Evolutionary conservation across 1,284 basidiomycete genomes (phyloP).

Genomic region (Neolentinus lepideus): DNA sequence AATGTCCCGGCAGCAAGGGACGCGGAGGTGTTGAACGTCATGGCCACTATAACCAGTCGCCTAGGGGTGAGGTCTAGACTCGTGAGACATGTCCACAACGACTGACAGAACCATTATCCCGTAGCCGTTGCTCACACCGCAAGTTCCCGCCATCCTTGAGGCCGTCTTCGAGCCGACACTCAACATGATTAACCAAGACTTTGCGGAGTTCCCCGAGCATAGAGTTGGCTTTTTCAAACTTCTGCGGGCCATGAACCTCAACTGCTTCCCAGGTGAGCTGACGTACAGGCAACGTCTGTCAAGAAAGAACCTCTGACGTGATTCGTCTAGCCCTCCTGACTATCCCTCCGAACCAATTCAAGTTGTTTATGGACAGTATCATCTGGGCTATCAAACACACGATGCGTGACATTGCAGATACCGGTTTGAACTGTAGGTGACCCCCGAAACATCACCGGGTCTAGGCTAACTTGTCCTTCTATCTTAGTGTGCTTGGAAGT

Average conservation of each 20-base stretch:
- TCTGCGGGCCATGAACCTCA: conserved; percentile 86
- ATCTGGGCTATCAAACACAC: conserved; percentile 99
- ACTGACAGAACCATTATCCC: conserved; percentile 3
- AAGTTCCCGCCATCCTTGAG: conserved; percentile 95
- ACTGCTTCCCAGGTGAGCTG: conserved; percentile 90
- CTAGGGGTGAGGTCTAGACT: conserved; percentile 63
- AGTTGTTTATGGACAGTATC: conserved; percentile 96
- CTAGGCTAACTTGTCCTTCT: conserved; percentile 11
- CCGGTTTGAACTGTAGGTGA: conserved; percentile 76
- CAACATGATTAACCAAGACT: conserved; percentile 99
- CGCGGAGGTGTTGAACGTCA: conserved; percentile 96
- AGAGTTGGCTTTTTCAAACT: conserved; percentile 97
- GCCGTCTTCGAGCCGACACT: conserved; percentile 97
- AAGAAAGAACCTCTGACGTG: not conserved
- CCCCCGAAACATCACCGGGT: conserved; percentile 5
- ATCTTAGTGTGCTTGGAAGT: conserved; percentile 85
- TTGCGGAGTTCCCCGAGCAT: conserved; percentile 97
- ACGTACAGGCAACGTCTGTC: not conserved
- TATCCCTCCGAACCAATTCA: conserved; percentile 91
- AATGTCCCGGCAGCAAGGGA: conserved; percentile 94
- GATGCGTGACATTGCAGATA: conserved; percentile 98
- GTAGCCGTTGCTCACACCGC: conserved; percentile 80
- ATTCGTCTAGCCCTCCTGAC: conserved; percentile 64
- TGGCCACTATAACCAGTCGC: conserved; percentile 91
- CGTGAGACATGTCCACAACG: not conserved